Evolutionary conservation across 345 rosid genomes (phyloP).

Genomic region (Hibiscus syriacus): DNA sequence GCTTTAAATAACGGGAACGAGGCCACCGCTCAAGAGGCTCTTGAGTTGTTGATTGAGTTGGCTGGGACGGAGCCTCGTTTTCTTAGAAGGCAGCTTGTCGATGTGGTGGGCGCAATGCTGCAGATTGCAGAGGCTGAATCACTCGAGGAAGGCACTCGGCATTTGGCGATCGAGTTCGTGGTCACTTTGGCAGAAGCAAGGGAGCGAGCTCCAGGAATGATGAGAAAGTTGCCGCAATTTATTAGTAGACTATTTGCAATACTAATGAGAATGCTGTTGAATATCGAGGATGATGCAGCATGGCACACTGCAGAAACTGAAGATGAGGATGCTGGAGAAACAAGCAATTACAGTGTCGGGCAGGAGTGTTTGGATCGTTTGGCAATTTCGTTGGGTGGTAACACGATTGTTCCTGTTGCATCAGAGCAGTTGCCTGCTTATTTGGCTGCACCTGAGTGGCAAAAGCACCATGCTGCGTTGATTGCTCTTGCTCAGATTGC

Average conservation of each 20-base stretch:
- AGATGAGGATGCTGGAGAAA: slow-evolving; percentile 95
- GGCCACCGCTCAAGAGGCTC: slow-evolving; percentile 91
- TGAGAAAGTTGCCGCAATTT: slow-evolving; percentile 96
- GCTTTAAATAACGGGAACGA: slow-evolving; percentile 84
- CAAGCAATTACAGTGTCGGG: slow-evolving; percentile 83
- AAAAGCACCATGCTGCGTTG: slow-evolving; percentile 95
- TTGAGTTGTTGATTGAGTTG: slow-evolving; percentile 84
- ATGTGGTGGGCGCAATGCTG: slow-evolving; percentile 88
- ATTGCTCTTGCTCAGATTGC: slow-evolving; percentile 98
- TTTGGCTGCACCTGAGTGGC: slow-evolving; percentile 95
- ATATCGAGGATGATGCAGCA: slow-evolving; percentile 83
- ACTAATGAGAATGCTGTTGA: slow-evolving; percentile 83
- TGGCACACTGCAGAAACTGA: slow-evolving; percentile 92
- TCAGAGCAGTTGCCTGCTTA: slow-evolving; percentile 82
- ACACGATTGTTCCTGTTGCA: slow-evolving; percentile 94
- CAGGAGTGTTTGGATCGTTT: slow-evolving; percentile 97
- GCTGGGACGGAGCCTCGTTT: slow-evolving; percentile 95
- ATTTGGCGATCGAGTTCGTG: slow-evolving; percentile 89
- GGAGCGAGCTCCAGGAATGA: slow-evolving; percentile 99
- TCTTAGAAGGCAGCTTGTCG: slow-evolving; percentile 79
- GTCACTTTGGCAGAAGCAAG: slow-evolving; percentile 92
- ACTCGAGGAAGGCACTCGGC: slow-evolving; percentile 87
- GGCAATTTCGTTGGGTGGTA: slow-evolving; percentile 93
- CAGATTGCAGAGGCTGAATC: slow-evolving; percentile 95
- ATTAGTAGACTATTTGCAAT: slow-evolving; percentile 76